Evolutionary conservation across 1,284 basidiomycete species (phyloP), one percentile per base, ranked within the genome.

Genomic region (Ceratobasidium theobromae): DNA sequence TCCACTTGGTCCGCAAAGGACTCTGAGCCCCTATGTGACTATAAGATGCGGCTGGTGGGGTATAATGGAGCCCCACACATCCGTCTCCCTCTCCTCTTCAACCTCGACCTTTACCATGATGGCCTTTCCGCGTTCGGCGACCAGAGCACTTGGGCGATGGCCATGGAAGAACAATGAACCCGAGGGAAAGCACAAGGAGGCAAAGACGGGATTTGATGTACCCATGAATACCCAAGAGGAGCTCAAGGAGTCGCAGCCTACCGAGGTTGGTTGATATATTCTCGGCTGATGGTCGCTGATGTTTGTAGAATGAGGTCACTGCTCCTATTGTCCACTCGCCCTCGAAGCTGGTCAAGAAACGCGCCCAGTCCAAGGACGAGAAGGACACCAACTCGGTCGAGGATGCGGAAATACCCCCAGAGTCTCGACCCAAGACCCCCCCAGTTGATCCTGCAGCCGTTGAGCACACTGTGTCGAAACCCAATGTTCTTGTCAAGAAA

Each of bases 81-180:
- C 3, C 27, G 25, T 35, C 8, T 14, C 35, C 23, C 49, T 38
- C 33, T 25, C 62, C 18, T 23, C 5, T 27, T 52, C 62, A 40
- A 35, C 43, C 45, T 21, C 41, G 12, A 51, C 25, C 5, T 40
- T 30, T 28, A 48, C 43, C 6, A 60, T 60, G 55, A 60, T 60
- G 41, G 55, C 30, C 11, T 21, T 60, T 28, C 55, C 55, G 11
- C 55, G 55, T 48, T 60, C 55, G 55, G 55, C 55, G 45, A 60
- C 55, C 55, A 60, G 49, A 45, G 55, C 55, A 4, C 43, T 60
- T 38, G 45, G 45, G 33, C 55, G 43, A 16, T 60, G 55, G 55
- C 28, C 55, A 8, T 60, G 55, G 55, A 60, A 49, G 21, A 23
- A 60, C 30, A 27, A 60, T 49, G 27, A 30, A 49, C 43, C 46